A percentile compares a stretch with the other conserved stretches of the same genome.
These are phyloP conservation scores for Sugiyamaella boreocaroliniensis DNA, from an alignment of 805 yeast species.

Conservation along the genomic window DNA sequence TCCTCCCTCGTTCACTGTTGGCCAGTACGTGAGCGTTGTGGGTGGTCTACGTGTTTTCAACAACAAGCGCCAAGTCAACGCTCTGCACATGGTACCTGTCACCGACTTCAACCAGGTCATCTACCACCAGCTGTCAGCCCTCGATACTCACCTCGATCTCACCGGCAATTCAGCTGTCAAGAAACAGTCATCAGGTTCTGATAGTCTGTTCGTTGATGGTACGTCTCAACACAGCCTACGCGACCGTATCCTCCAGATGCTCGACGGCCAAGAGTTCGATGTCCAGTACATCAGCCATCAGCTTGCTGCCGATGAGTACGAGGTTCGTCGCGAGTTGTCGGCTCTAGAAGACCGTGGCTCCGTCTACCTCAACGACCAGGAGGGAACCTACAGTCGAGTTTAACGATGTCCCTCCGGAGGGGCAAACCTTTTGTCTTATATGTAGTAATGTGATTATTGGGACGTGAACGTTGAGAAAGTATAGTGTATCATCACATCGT, in stretches of 20 bases:
- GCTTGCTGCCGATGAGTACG: neutral
- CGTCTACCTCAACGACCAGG: neutral
- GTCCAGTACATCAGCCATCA: neutral
- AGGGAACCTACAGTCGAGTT: neutral
- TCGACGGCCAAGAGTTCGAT: neutral
- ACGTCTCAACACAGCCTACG: neutral
- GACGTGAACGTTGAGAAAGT: no score
- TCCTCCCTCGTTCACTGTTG: conserved; percentile 30
- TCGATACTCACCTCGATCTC: conserved; percentile 6
- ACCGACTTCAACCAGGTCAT: conserved; percentile 53
- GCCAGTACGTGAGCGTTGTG: conserved; percentile 44
- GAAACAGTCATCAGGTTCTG: neutral
- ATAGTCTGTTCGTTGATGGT: neutral
- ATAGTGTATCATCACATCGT: neutral
- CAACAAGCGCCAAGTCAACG: conserved; percentile 45
- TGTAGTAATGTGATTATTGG: neutral
- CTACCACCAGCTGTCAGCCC: conserved; percentile 54
- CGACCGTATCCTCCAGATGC: neutral
- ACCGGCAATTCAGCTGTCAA: neutral
- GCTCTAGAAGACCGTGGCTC: neutral
- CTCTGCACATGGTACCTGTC: conserved; percentile 42
- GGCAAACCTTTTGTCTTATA: neutral
- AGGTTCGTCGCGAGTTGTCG: neutral
- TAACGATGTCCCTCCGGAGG: neutral
- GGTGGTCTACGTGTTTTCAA: conserved; percentile 44